phyloP scores from a whole-genome alignment of 495 filamentous ascomycete species.

The Venustampulla echinocandica region DNA sequence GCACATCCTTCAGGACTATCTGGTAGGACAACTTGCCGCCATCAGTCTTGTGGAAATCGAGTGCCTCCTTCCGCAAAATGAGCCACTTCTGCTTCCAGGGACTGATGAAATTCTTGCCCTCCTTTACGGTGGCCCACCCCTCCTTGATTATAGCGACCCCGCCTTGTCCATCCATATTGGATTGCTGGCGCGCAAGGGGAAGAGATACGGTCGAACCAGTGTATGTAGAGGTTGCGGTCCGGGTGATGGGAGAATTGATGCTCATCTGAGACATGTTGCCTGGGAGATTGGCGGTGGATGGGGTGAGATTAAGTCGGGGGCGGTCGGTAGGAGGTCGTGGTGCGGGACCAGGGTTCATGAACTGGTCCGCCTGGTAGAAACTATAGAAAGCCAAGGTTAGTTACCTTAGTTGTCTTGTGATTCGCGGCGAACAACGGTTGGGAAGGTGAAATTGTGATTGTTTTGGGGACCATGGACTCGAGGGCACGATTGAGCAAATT shows the following conservation, averaged over 20 bases:
- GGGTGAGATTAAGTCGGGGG: slow-evolving; percentile 69
- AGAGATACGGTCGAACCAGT: slow-evolving; percentile 59
- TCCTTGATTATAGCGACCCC: slow-evolving; percentile 76
- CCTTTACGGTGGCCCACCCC: slow-evolving; percentile 75
- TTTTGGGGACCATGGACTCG: too few relatives aligned
- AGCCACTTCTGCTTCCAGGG: slow-evolving; percentile 83
- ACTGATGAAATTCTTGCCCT: slow-evolving; percentile 74
- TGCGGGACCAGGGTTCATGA: slow-evolving; percentile 95
- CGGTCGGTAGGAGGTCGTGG: slow-evolving; percentile 82
- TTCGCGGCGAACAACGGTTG: slow-evolving; percentile 5
- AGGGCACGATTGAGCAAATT: too few relatives aligned
- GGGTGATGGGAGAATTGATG: slow-evolving; percentile 51
- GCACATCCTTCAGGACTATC: slow-evolving; percentile 75
- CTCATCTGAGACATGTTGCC: slow-evolving; percentile 71
- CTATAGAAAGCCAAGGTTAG: slow-evolving; percentile 28
- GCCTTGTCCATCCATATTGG: slow-evolving; percentile 50
- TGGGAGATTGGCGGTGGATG: slow-evolving; percentile 57
- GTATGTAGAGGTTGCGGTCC: slow-evolving; percentile 50
- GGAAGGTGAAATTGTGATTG: too few relatives aligned
- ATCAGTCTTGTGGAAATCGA: slow-evolving; percentile 89
- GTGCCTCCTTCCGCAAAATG: slow-evolving; percentile 74
- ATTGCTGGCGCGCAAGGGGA: slow-evolving; percentile 52
- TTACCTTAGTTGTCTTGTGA: slow-evolving; percentile 15
- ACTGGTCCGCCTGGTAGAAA: slow-evolving; percentile 61
- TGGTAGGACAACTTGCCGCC: slow-evolving; percentile 72